These are phyloP conservation scores for Protea cynaroides DNA, from an alignment of 164 flowering plant genomes.

Conservation along the genomic window DNA sequence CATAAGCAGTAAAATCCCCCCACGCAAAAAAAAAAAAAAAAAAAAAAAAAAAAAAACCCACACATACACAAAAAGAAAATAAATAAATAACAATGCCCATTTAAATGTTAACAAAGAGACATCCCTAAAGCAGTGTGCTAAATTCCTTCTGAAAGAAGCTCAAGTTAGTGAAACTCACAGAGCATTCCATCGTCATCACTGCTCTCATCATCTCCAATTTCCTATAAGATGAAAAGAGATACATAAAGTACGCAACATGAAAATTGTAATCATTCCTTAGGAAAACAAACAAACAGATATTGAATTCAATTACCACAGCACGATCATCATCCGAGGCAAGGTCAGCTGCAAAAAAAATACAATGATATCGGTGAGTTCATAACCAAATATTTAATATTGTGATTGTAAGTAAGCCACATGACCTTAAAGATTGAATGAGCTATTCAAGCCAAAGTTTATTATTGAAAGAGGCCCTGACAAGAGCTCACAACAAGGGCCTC, in stretches of 20 bases:
- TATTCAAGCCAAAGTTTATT: no score
- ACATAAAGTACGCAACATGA: background rate
- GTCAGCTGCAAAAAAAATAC: slow-evolving; percentile 28
- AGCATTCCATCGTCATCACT: slow-evolving; percentile 84
- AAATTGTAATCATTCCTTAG: no score
- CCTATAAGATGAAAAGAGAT: slow-evolving; percentile 23
- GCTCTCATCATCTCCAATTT: slow-evolving; percentile 43
- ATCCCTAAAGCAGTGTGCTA: background rate
- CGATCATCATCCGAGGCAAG: slow-evolving; percentile 36
- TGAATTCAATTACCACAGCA: slow-evolving; percentile 26
- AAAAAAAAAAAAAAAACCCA: no score
- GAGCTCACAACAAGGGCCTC: no score
- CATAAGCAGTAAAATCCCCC: no score
- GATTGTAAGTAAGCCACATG: background rate
- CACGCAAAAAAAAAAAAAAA: no score
- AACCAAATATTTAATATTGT: background rate
- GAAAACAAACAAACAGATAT: background rate
- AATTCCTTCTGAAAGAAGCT: background rate
- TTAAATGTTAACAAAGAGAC: no score
- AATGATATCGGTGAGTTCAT: background rate
- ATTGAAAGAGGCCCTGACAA: no score
- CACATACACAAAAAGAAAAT: no score
- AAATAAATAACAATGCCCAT: no score
- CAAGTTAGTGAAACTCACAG: slow-evolving; percentile 42
- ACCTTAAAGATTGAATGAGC: no score